A percentile compares a stretch with the other conserved stretches of the same genome.
Evolutionary conservation across 345 rosid species (phyloP).

Genomic region (Combretum micranthum): DNA sequence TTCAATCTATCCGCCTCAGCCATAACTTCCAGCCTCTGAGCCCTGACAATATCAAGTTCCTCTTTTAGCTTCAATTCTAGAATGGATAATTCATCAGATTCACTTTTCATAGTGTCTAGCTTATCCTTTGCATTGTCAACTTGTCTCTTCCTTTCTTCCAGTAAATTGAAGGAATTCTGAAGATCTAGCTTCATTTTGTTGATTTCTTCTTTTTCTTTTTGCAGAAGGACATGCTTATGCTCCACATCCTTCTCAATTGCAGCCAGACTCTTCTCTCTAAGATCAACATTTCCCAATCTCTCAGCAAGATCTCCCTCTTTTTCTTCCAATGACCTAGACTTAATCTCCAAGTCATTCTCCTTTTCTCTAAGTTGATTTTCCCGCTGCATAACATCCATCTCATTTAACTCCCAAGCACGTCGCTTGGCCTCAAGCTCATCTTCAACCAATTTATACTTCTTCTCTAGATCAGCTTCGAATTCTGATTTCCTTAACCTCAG

Average conservation of each 20-base stretch:
- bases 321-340: slow-evolving; percentile 44
- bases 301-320: slow-evolving; percentile 67
- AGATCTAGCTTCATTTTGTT: slow-evolving; percentile 52
- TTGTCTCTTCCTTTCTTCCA: slow-evolving; percentile 64
- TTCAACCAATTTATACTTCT: slow-evolving; percentile 54
- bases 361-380: slow-evolving; percentile 63
- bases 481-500: slow-evolving; percentile 55
- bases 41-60: slow-evolving; percentile 80
- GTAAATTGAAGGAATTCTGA: slow-evolving; percentile 45
- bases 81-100: slow-evolving; percentile 60
- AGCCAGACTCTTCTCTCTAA: slow-evolving; percentile 46
- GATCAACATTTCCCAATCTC: slow-evolving; percentile 42
- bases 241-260: slow-evolving; percentile 45
- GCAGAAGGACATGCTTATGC: slow-evolving; percentile 31
- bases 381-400: slow-evolving; percentile 63
- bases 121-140: slow-evolving; percentile 59
- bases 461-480: slow-evolving; percentile 72
- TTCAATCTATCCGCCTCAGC: slow-evolving; percentile 74
- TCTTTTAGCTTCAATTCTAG: slow-evolving; percentile 86
- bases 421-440: slow-evolving; percentile 81
- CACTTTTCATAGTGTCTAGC: slow-evolving; percentile 71
- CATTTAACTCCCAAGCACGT: slow-evolving; percentile 88
- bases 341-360: slow-evolving; percentile 77
- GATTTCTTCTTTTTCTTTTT: slow-evolving; percentile 57
- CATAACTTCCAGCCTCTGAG: slow-evolving; percentile 65